Base-by-base conservation (phyloP, 1,139 yeast genomes). In the Debaryomycetaceae sp. region DNA sequence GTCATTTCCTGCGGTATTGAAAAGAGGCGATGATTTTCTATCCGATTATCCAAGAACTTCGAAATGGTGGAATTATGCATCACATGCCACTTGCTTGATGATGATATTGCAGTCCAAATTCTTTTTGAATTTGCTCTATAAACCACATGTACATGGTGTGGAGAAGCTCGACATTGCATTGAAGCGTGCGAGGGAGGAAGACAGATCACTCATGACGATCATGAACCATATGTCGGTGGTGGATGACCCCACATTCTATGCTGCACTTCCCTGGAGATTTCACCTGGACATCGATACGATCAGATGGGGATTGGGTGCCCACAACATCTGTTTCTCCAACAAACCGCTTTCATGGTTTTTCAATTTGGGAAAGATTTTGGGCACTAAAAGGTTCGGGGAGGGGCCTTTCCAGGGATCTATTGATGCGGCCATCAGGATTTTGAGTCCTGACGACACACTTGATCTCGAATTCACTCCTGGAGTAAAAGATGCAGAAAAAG, bases 151-250 rank as follows among this genome's bases (percentile, higher is more conserved):
- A 13, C 75, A 76, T 50, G 78, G 86, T 46, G 63, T 84, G 20
- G 87, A 85, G 17, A 78, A 77, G 50, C 66, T 90, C 22, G 87
- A 83, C 48, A 66, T 59, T 24, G 95, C 95, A 0, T 62, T 86
- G 41, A 71, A 72, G 22, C 76, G 75, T 49, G 84, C 95, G 1
- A 67, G 84, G 44, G 53, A 58, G 1, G 95, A 89, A 57, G 80
- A 86, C 49, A 68, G 97, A 41, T 84, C 95, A 0, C 62, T 91
- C 5, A 56, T 91, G 46, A 89, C 98, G 0, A 80, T 91, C n/a
- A 89, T 91, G 96, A 93, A 93, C 62, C 99, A 93, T 59, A 87
- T 90, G 85, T 87, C 96, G 1, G 89, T 87, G 45, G 85, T 90
- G 24, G 99, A 93, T 60, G 99, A 93, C 58, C 99, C 99, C 0